Percentiles rank a stretch among this genome's conserved stretches.
Conservation (phyloP, 2,329 filamentous ascomycete species). For the Fusarium scirpi region DNA sequence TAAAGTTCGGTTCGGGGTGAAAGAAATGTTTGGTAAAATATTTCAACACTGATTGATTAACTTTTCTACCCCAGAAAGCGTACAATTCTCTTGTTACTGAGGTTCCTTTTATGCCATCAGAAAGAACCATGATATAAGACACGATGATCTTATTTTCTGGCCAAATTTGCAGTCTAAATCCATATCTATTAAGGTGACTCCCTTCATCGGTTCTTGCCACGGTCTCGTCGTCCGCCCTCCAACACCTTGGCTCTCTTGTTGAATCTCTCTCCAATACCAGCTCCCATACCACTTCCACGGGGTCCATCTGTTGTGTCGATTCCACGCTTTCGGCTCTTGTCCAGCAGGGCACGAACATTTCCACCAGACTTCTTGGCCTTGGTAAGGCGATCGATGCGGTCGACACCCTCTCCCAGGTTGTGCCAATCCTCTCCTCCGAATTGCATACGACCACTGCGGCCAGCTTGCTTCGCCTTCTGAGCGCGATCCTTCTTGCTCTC, state of each 20-base stretch:
- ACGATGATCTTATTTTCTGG: not conserved
- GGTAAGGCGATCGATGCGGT: slow-evolving; percentile 87
- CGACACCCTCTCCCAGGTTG: slow-evolving; percentile 83
- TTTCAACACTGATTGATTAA: not conserved
- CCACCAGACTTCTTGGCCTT: slow-evolving; percentile 72
- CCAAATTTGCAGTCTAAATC: not conserved
- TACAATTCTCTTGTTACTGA: not conserved
- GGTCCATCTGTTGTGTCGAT: slow-evolving; percentile 76
- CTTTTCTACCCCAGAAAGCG: not conserved
- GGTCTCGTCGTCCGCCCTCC: slow-evolving; percentile 60
- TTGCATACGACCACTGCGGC: slow-evolving; percentile 69
- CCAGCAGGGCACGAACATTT: slow-evolving; percentile 72
- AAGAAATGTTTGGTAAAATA: not conserved
- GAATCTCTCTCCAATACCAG: slow-evolving; percentile 79
- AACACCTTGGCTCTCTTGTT: slow-evolving; percentile 74
- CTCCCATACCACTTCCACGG: slow-evolving; percentile 69
- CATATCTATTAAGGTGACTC: slow-evolving; percentile 18
- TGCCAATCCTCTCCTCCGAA: slow-evolving; percentile 95
- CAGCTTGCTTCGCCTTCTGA: slow-evolving; percentile 69
- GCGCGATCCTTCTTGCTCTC: slow-evolving; percentile 87
- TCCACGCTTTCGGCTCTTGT: slow-evolving; percentile 87
- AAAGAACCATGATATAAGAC: not conserved
- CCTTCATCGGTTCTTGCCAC: slow-evolving; percentile 56
- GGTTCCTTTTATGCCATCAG: slow-evolving; percentile 4
- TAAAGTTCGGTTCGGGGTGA: not conserved